phyloP scores from a whole-genome alignment of 1,284 basidiomycete species.

The Peniophora sp. region DNA sequence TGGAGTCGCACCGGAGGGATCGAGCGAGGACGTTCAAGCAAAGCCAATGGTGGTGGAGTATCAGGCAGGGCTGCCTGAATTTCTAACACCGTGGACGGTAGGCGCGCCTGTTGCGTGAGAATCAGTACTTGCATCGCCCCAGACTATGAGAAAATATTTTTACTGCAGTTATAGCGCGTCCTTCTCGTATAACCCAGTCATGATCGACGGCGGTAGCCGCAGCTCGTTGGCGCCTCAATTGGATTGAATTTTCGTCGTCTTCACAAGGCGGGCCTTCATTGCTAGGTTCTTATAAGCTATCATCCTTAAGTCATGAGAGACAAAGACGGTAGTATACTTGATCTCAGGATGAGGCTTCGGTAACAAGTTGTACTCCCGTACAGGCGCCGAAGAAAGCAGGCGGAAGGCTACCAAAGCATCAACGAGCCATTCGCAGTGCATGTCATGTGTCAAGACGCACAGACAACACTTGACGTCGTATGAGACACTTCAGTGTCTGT shows the following conservation, averaged over 20 bases:
- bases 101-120: constrained; percentile 9
- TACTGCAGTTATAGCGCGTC: constrained; percentile 15
- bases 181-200: constrained; percentile 18
- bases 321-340: constrained; percentile 13
- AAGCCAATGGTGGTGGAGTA: constrained; percentile 9
- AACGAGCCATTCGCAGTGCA: background rate
- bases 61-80: constrained; percentile 5
- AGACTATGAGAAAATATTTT: constrained; percentile 7
- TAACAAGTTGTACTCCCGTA: constrained; percentile 16
- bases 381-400: constrained; percentile 18
- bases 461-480: background rate
- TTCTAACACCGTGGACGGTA: constrained; percentile 10
- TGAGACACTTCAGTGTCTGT: background rate
- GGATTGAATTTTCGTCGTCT: constrained; percentile 21
- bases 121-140: constrained; percentile 1
- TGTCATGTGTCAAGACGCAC: background rate
- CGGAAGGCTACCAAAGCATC: constrained; percentile 20
- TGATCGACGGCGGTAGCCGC: constrained; percentile 23
- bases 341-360: constrained; percentile 17
- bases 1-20: constrained; percentile 6
- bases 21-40: constrained; percentile 14
- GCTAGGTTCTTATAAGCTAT: constrained; percentile 10
- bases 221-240: constrained; percentile 17
- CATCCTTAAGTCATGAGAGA: background rate
- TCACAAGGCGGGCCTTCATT: constrained; percentile 20